These are phyloP conservation scores for Tephrocybe rancida DNA, from an alignment of 768 basidiomycete species.

Conservation along the genomic window DNA sequence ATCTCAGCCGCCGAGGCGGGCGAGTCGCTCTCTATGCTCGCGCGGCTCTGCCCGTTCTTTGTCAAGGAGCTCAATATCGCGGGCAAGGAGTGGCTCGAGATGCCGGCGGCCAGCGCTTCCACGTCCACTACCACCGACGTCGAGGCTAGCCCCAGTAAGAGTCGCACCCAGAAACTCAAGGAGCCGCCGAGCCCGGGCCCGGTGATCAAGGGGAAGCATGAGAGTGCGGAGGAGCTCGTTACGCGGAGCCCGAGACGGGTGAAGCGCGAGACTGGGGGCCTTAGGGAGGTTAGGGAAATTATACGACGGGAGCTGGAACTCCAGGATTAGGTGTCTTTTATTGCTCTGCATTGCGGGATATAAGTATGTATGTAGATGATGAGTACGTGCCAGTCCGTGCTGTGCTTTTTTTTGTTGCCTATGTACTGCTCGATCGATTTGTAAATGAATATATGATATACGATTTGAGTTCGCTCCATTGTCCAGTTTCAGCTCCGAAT, in stretches of 20 bases:
- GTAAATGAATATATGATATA: too few relatives aligned
- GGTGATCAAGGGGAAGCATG: slow-evolving; percentile 46
- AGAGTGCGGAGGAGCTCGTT: slow-evolving; percentile 62
- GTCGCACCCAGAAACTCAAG: slow-evolving; percentile 16
- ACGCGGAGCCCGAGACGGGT: slow-evolving; percentile 75
- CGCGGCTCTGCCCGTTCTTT: slow-evolving; percentile 80
- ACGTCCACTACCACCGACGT: slow-evolving; percentile 16
- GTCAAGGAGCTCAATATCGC: slow-evolving; percentile 62
- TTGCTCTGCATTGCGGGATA: too few relatives aligned
- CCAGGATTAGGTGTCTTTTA: slow-evolving; percentile 45
- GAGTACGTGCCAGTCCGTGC: too few relatives aligned
- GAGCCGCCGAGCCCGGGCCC: slow-evolving; percentile 52
- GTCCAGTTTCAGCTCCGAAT: too few relatives aligned
- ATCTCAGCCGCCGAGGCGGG: slow-evolving; percentile 77
- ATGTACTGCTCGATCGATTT: too few relatives aligned
- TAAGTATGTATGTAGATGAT: too few relatives aligned
- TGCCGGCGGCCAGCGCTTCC: slow-evolving; percentile 50
- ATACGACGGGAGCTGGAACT: slow-evolving; percentile 79
- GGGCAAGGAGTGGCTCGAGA: slow-evolving; percentile 60
- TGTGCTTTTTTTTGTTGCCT: too few relatives aligned
- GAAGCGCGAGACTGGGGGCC: slow-evolving; percentile 69
- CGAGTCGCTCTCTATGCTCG: slow-evolving; percentile 70
- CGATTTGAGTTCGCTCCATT: too few relatives aligned
- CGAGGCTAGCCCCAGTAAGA: slow-evolving; percentile 44
- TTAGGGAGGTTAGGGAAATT: slow-evolving; percentile 81